Base-by-base conservation (phyloP, 2,329 filamentous ascomycete species). In the Cladosporium sp. region DNA sequence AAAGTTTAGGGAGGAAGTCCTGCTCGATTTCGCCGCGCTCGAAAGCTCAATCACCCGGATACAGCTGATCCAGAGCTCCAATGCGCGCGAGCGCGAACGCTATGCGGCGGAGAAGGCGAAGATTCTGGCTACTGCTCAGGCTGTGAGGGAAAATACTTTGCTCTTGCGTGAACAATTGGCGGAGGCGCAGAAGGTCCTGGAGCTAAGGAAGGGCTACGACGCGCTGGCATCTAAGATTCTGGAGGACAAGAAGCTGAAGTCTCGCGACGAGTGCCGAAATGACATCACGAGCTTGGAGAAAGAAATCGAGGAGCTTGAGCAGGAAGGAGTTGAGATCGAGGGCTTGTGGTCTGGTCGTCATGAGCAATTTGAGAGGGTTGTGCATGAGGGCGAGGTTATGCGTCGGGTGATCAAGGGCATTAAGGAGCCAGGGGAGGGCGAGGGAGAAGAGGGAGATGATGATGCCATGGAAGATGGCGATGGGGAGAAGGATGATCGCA, bases 381-480 rank as follows among this genome's bases (percentile, higher is more conserved):
- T 95, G 66, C 87, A 91, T 55, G 92, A 96, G 73, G 89, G 89
- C n/a, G 87, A 87, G 80, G 79, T 88, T 58, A 78, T 97, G 68
- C 77, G 91, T 54, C 79, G 88, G 45, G 78, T 95, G 68, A 95
- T 97, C 64, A 84, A 90, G 56, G 91, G 95, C 64, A 92, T 96
- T 76, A 95, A 95, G 72, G 90, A 95, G 71, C 88, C 93, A 0
- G 90, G 95, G 71, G 78, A 89, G 40, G 81, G 89, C 51, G 89
- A 95, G 69, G 89, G 89, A 31, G 89, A 89, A 82, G 80, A 82
- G 53, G 83, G 83, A 58, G 80, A 76, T 13, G 77, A 73, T 4
- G 77, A 85, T 60, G 83, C 84, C 22, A 72, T 72, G 69, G 73
- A 72, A 56, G 71, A 71, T 44, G 70, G 68, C 1, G 72, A 71